phyloP scores from a whole-genome alignment of 768 basidiomycete genomes.

The Psilocybe azurescens region DNA sequence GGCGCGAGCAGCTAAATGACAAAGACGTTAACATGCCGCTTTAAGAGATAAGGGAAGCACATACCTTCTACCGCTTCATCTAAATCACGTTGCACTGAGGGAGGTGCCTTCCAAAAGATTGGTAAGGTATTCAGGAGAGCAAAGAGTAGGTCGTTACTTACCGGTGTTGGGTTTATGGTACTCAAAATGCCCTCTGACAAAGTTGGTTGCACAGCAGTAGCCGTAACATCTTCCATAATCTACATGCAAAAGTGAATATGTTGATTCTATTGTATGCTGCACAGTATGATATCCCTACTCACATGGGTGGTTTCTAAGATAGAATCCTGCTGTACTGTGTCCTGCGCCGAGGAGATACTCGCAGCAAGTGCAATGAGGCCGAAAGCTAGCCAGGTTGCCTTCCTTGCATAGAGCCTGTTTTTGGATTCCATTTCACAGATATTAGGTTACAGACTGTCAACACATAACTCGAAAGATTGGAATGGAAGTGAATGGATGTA shows the following conservation, averaged over 20 bases:
- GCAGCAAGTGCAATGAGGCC: constrained; percentile 57
- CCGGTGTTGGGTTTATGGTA: constrained; percentile 17
- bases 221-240: constrained; percentile 23
- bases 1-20: constrained; percentile 64
- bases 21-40: background rate
- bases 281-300: constrained; percentile 10
- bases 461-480: constrained; percentile 19
- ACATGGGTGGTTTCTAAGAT: constrained; percentile 35
- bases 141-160: constrained; percentile 10
- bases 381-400: constrained; percentile 66
- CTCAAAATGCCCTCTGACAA: constrained; percentile 22
- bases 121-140: background rate
- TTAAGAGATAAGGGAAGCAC: constrained; percentile 3
- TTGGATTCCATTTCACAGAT: constrained; percentile 29
- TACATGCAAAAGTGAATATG: constrained; percentile 14
- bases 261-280: background rate
- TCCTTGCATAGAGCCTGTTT: constrained; percentile 41
- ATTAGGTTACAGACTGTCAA: constrained; percentile 17
- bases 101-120: constrained; percentile 12
- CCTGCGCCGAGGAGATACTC: constrained; percentile 50
- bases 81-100: constrained; percentile 24
- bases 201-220: constrained; percentile 15
- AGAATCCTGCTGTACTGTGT: constrained; percentile 35
- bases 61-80: constrained; percentile 56
- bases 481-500: constrained; percentile 2